Conservation (phyloP, 2,329 filamentous ascomycete genomes). For the Aureobasidium leucospermi region DNA sequence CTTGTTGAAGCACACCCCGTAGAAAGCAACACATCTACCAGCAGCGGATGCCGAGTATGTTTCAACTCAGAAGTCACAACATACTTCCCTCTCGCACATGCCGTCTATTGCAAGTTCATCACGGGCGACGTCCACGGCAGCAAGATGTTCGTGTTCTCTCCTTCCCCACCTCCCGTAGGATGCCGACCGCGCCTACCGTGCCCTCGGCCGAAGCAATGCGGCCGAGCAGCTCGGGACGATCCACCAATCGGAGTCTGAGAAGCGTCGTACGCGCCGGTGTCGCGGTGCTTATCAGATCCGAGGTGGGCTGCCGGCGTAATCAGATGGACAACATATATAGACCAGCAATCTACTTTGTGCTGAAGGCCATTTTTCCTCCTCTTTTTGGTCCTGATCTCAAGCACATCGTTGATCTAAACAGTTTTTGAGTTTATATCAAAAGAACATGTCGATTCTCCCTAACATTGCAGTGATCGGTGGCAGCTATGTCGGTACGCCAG, state of each 20-base stretch:
- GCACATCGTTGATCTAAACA: too few relatives aligned
- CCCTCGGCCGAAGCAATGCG: not conserved
- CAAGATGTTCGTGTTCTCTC: not conserved
- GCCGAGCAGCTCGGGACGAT: not conserved
- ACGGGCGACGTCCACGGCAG: not conserved
- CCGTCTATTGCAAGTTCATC: not conserved
- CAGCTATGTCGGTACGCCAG: slow-evolving; percentile 1
- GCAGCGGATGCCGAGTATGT: too few relatives aligned
- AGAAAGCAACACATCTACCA: too few relatives aligned
- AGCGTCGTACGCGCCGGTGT: not conserved
- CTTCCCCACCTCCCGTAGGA: not conserved
- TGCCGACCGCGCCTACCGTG: not conserved
- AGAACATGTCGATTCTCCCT: not conserved
- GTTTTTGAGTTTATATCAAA: not conserved
- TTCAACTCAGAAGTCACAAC: too few relatives aligned
- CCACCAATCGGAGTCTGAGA: not conserved
- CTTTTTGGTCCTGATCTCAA: not conserved
- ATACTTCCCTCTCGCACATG: not conserved
- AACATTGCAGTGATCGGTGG: slow-evolving; percentile 8
- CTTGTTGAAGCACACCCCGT: too few relatives aligned
- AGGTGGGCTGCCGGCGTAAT: not conserved
- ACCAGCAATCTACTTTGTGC: not conserved
- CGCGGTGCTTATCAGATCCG: slow-evolving; percentile 1
- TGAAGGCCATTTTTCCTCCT: not conserved
- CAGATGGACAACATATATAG: not conserved